Base-by-base conservation (phyloP, 23 red algal species). In the Gracilaria vermiculophylla region DNA sequence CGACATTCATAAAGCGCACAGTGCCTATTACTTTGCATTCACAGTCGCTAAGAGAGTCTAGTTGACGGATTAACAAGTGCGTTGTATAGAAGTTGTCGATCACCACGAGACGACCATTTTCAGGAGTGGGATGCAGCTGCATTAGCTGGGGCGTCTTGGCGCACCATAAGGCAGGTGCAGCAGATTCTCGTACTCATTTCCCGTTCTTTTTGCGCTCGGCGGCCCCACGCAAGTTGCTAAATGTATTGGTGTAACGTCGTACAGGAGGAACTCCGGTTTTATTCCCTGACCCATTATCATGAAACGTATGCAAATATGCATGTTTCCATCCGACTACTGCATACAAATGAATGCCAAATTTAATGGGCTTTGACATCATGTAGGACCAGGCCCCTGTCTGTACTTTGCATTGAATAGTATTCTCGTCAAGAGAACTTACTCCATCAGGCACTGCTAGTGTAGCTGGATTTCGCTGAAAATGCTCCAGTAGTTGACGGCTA, bases 241-340 rank as follows among this genome's bases (percentile, higher is more conserved):
- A 73, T 32, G 42, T 0, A 24, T 20, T 24, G 9, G 67, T 73
- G 28, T 73, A 73, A 6, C 67, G 20, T 13, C 24, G 37, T 1
- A 43, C 67, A 10, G 40, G 67, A 37, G 17, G 39, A 41, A 10
- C 31, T 9, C 67, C 67, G 42, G 31, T 6, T 13, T 73, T 73
- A 73, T 73, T 73, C 1, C 67, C 67, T 1, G 67, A 73, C 4
- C 67, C 67, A 13, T 73, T 41, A 49, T 73, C 67, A 5, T 47
- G 44, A 73, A 73, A 47, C 2, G 2, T 25, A 42, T 73, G 67
- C 24, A 73, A 27, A 27, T 42, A 73, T 8, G 40, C 37, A 41
- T 73, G 37, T 10, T 17, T 24, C 67, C 67, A 73, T 3, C 67
- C 27, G 3, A 73, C 27, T 1, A 73, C 23, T 1, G 29, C 67